A percentile compares a stretch with the other conserved stretches of the same genome.
Conservation (phyloP, 805 yeast species). For the Candida krabiensis region DNA sequence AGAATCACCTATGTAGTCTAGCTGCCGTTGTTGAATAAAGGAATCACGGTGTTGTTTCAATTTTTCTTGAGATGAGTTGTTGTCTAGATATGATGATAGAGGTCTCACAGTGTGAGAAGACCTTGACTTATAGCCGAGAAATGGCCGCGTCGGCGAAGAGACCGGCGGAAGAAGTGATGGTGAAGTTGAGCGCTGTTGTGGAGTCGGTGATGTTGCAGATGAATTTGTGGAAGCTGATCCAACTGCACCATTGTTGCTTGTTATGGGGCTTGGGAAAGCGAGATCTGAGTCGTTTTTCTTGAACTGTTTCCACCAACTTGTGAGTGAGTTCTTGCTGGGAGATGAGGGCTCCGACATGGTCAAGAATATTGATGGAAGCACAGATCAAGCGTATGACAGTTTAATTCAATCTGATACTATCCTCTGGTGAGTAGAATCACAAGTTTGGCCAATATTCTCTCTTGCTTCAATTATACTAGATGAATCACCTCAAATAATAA, state of each 20-base stretch:
- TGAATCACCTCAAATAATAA: too few species aligned
- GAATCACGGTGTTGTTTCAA: constrained; percentile 50
- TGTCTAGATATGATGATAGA: constrained; percentile 31
- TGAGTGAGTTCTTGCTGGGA: constrained; percentile 26
- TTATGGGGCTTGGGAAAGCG: constrained; percentile 14
- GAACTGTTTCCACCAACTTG: constrained; percentile 33
- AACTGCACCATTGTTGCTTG: constrained; percentile 3
- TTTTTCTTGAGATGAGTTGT: constrained; percentile 31
- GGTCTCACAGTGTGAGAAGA: constrained; percentile 46
- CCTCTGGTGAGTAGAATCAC: too few species aligned
- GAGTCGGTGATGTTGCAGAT: constrained; percentile 12
- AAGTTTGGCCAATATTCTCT: too few species aligned
- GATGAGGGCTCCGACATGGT: constrained; percentile 28
- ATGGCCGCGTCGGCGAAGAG: constrained; percentile 40
- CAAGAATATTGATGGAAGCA: too few species aligned
- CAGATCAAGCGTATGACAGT: too few species aligned
- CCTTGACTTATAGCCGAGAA: constrained; percentile 49
- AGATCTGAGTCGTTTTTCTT: constrained; percentile 20
- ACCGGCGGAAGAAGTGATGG: constrained; percentile 26
- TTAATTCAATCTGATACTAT: too few species aligned
- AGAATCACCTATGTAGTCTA: constrained; percentile 45
- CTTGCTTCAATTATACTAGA: too few species aligned
- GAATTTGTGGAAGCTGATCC: constrained; percentile 8
- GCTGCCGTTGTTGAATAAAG: constrained; percentile 42
- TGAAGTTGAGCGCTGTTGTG: constrained; percentile 13